Evolutionary conservation across 495 filamentous ascomycete species (phyloP).

Genomic region (Xylaria grammica): DNA sequence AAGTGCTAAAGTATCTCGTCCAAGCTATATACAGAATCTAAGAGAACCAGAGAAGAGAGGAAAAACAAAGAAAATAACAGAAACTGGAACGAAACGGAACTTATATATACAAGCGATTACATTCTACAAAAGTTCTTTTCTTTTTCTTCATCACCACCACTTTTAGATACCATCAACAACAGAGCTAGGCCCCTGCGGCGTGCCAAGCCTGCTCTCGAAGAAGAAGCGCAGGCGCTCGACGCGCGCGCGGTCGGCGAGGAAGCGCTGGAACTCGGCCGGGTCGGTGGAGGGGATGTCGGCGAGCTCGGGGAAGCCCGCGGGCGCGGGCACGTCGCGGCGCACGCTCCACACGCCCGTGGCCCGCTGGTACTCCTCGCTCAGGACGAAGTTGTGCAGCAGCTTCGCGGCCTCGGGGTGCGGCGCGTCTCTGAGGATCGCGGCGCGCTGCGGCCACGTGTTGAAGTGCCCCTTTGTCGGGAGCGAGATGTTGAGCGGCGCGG

Average conservation of each 20-base stretch:
- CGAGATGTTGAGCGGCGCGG: constrained; percentile 8
- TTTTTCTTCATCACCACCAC: too few relatives aligned
- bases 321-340: constrained; percentile 8
- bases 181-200: constrained; percentile 36
- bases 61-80: not conserved
- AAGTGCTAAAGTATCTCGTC: too few relatives aligned
- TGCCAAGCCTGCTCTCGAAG: constrained; percentile 37
- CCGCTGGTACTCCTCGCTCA: constrained; percentile 34
- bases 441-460: constrained; percentile 41
- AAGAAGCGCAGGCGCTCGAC: constrained; percentile 38
- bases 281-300: constrained; percentile 31
- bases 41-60: not conserved
- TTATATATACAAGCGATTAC: not conserved
- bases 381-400: constrained; percentile 38
- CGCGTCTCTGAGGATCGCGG: constrained; percentile 39
- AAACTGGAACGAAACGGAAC: too few relatives aligned
- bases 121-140: too few relatives aligned
- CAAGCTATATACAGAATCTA: not conserved
- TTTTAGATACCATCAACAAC: constrained; percentile 32
- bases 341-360: constrained; percentile 11
- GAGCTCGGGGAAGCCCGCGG: constrained; percentile 16
- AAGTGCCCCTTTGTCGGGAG: constrained; percentile 34
- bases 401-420: constrained; percentile 42
- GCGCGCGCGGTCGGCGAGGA: constrained; percentile 33
- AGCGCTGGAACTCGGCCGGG: constrained; percentile 35